Evolutionary conservation across 1,284 basidiomycete genomes (phyloP).

Genomic region (Microbotryomycetes sp.): DNA sequence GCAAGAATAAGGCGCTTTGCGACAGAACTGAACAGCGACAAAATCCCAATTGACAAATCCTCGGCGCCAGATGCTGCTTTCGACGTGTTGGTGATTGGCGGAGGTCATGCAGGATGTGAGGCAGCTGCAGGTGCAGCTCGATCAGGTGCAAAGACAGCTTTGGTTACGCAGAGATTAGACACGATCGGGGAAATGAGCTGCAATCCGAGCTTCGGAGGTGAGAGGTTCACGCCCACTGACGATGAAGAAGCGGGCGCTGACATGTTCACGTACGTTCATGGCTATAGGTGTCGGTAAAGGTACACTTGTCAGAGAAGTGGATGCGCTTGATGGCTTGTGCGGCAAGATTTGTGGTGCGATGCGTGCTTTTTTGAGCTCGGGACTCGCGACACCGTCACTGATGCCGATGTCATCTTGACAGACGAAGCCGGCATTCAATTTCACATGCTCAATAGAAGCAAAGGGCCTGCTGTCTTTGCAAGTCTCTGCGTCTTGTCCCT

Average conservation of each 20-base stretch:
- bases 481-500: conserved; percentile 31
- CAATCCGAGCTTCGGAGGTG: conserved; percentile 67
- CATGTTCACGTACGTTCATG: neutral
- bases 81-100: conserved; percentile 63
- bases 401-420: conserved; percentile 36
- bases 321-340: conserved; percentile 54
- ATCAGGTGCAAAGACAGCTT: conserved; percentile 67
- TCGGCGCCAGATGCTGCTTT: neutral
- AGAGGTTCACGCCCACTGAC: too few relatives aligned
- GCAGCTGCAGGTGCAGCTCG: conserved; percentile 78
- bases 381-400: too few relatives aligned
- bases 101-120: conserved; percentile 85
- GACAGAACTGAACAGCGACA: too few relatives aligned
- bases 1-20: too few relatives aligned
- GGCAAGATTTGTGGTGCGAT: conserved; percentile 34
- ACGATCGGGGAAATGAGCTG: conserved; percentile 84
- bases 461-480: conserved; percentile 82
- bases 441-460: conserved; percentile 73
- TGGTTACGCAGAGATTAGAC: conserved; percentile 70
- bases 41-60: too few relatives aligned
- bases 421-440: conserved; percentile 84
- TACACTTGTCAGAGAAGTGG: conserved; percentile 76
- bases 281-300: conserved; percentile 69
- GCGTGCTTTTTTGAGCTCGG: neutral
- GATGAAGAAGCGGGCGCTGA: neutral